These are phyloP conservation scores for Hypoxylon cercidicola DNA, from an alignment of 495 filamentous ascomycete species.

Conservation along the genomic window DNA sequence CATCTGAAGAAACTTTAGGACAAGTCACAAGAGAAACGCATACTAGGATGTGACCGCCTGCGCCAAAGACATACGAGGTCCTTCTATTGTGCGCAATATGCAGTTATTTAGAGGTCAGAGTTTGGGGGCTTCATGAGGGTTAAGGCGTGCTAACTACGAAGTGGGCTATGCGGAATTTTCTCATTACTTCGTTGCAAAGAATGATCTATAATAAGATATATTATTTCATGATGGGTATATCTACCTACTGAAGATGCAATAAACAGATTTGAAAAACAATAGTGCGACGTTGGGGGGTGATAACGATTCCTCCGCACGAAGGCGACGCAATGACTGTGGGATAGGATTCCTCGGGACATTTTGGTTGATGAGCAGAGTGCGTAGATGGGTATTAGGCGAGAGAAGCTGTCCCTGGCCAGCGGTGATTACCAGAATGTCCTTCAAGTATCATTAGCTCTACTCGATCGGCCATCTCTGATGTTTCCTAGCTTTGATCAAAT, in stretches of 20 bases:
- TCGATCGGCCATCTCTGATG: constrained; percentile 5
- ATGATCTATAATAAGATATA: no score
- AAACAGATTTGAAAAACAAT: constrained; percentile 45
- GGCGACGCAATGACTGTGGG: constrained; percentile 51
- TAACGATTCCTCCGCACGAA: constrained; percentile 42
- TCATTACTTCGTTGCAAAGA: no score
- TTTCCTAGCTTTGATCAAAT: constrained; percentile 46
- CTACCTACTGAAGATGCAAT: not conserved
- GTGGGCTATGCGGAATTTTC: no score
- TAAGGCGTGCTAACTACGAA: no score
- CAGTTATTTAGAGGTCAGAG: no score
- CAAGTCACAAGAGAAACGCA: no score
- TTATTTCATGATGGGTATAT: no score
- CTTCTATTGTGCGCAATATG: no score
- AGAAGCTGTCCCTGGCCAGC: constrained; percentile 44
- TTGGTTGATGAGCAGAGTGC: constrained; percentile 48
- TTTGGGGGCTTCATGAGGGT: no score
- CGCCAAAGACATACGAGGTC: no score
- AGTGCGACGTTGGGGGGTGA: constrained; percentile 50
- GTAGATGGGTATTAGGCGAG: constrained; percentile 47
- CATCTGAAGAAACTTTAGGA: no score
- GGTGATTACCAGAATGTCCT: constrained; percentile 43
- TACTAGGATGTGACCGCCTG: no score
- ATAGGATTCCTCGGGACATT: constrained; percentile 49
- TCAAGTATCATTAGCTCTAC: not conserved